Conservation (phyloP, 2,329 filamentous ascomycete species). For the Elsinoe necatrix region DNA sequence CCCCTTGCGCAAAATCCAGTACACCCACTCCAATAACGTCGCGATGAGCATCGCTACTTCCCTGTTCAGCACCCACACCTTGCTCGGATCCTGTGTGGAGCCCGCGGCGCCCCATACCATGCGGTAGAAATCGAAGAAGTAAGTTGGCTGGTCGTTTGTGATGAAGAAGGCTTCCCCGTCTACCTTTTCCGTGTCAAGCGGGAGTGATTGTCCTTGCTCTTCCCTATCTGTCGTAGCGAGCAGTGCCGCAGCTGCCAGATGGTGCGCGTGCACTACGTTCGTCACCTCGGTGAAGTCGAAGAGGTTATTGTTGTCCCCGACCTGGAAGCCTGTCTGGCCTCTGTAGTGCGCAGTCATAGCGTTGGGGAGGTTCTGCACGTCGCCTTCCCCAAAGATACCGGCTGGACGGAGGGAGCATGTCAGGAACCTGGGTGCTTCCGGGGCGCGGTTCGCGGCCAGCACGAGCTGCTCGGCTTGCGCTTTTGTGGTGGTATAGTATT, state of each 20-base stretch:
- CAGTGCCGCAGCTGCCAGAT: slow-evolving; percentile 43
- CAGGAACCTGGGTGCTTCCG: slow-evolving; percentile 36
- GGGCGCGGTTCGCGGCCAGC: slow-evolving; percentile 40
- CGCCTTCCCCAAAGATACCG: slow-evolving; percentile 44
- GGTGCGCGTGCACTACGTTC: slow-evolving; percentile 45
- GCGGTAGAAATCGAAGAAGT: slow-evolving; percentile 45
- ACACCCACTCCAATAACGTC: slow-evolving; percentile 37
- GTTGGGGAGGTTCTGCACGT: slow-evolving; percentile 39
- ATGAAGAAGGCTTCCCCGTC: slow-evolving; percentile 46
- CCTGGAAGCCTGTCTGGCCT: slow-evolving; percentile 43
- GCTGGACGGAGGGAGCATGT: slow-evolving; percentile 43
- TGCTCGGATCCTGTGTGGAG: slow-evolving; percentile 28
- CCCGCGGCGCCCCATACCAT: slow-evolving; percentile 40
- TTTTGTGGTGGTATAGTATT: slow-evolving; percentile 46
- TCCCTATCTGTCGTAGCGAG: slow-evolving; percentile 35
- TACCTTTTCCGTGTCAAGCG: slow-evolving; percentile 40
- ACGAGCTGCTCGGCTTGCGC: slow-evolving; percentile 42
- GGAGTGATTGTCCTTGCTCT: slow-evolving; percentile 27
- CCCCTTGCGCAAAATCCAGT: slow-evolving; percentile 35
- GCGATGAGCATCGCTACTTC: slow-evolving; percentile 37
- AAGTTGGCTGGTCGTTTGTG: slow-evolving; percentile 43
- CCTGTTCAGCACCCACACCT: slow-evolving; percentile 37
- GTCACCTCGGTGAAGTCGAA: slow-evolving; percentile 48
- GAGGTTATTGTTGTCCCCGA: slow-evolving; percentile 45
- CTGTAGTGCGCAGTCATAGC: slow-evolving; percentile 38